Base-by-base conservation (phyloP, 768 basidiomycete genomes). In the Russula sp. region DNA sequence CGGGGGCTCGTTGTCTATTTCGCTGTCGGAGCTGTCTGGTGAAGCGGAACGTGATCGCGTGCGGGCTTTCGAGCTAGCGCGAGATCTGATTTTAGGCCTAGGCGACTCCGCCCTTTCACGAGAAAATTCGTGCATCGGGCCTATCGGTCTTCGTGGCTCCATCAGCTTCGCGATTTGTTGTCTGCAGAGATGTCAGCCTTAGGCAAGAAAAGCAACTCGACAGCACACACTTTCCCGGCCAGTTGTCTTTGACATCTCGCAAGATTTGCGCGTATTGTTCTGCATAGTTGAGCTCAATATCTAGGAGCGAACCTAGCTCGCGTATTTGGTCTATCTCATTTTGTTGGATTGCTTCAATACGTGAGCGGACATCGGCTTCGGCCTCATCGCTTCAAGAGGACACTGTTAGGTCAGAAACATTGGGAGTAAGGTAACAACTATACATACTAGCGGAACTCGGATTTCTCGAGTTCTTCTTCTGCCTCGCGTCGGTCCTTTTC, bases 341-440 rank as follows among this genome's bases (percentile, higher is more conserved):
- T 64, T 91, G 86, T 69, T 92, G 89, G 51, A 97, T 87, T 0
- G 78, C 79, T 53, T 83, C 81, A 80, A 95, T 91, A 41, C 88
- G 83, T 3, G 79, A 79, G n/a, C 84, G 87, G 0, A 95, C 82
- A 64, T 95, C 91, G 69, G 93, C 88, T 9, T 84, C 81, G 0
- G 87, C 86, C 73, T 97, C 93, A 59, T 96, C 92, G 67, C 93
- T 94, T 66, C 9, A 54, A 52, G 32, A 38, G 57, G 1, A 48
- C 4, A 29, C 50, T 58, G 4, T 65, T 59, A 58, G 59, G 39
- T 56, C 18, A 16, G 39, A 10, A 32, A 29, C 6, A 16, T 7
- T 11, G 55, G 11, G 32, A 43, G 32, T 20, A n/a, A 58, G 41
- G 34, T 32, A 49, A 2, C 43, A 48, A 43, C 65, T 62, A 72